These are phyloP conservation scores for Adenanthera pavonina DNA, from an alignment of 306 rosid species.

Conservation along the genomic window DNA sequence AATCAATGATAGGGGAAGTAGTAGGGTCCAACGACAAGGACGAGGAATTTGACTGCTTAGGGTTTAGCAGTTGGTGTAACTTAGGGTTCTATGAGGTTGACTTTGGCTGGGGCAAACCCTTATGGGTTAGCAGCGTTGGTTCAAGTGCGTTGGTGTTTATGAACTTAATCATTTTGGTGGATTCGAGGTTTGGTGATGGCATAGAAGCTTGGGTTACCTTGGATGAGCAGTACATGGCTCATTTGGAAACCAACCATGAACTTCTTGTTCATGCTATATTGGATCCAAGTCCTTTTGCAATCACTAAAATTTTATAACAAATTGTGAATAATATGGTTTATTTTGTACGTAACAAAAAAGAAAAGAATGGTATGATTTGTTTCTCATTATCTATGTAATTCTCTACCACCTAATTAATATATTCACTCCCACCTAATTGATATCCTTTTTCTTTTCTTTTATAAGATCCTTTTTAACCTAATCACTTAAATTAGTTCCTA, in stretches of 20 bases:
- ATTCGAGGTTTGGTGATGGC: constrained; percentile 33
- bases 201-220: constrained; percentile 49
- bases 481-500: too few relatives aligned
- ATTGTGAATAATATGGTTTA: too few relatives aligned
- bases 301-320: background rate
- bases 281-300: constrained; percentile 40
- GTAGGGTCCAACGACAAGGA: background rate
- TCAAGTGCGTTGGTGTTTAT: constrained; percentile 10
- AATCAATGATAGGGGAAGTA: background rate
- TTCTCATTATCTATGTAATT: too few relatives aligned
- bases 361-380: too few relatives aligned
- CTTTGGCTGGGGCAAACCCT: constrained; percentile 53
- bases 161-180: constrained; percentile 34
- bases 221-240: constrained; percentile 27
- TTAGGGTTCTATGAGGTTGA: constrained; percentile 41
- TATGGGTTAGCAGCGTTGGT: constrained; percentile 41
- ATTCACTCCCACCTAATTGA: too few relatives aligned
- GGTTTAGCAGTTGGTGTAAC: constrained; percentile 45
- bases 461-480: too few relatives aligned
- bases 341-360: too few relatives aligned
- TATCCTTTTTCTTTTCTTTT: too few relatives aligned
- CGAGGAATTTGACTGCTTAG: constrained; percentile 28
- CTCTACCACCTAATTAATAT: too few relatives aligned
- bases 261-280: constrained; percentile 27
- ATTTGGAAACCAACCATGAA: constrained; percentile 19